phyloP scores from a whole-genome alignment of 345 rosid species.

The Populus ilicifolia region DNA sequence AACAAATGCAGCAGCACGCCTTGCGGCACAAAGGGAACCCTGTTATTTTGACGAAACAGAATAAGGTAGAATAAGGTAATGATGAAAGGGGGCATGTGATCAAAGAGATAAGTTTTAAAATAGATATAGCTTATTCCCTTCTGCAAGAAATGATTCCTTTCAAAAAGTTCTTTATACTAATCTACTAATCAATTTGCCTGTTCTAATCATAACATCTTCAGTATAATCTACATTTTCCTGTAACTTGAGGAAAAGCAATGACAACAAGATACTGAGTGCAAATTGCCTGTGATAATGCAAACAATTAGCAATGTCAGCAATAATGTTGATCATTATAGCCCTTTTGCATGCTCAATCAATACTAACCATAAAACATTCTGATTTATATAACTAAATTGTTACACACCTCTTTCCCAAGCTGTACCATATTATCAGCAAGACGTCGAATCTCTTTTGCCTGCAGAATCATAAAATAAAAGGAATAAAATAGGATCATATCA shows the following conservation, averaged over 20 bases:
- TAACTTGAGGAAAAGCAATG: not conserved
- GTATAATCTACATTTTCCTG: not conserved
- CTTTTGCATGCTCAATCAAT: not conserved
- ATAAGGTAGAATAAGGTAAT: not conserved
- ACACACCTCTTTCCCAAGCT: conserved; percentile 81
- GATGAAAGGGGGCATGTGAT: not conserved
- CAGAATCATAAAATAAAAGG: not conserved
- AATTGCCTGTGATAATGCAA: not conserved
- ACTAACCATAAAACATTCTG: not conserved
- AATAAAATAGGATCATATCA: not conserved
- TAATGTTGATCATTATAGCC: not conserved
- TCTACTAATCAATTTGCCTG: not conserved
- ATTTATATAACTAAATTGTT: not conserved
- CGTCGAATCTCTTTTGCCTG: conserved; percentile 90
- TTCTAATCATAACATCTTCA: not conserved
- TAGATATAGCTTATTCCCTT: not conserved
- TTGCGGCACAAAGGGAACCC: conserved; percentile 82
- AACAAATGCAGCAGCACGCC: conserved; percentile 84
- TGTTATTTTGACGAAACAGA: conserved; percentile 17
- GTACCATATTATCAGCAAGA: conserved; percentile 91
- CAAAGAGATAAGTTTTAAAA: not conserved
- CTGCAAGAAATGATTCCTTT: not conserved
- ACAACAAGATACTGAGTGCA: not conserved
- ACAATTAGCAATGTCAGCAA: not conserved
- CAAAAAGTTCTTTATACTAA: not conserved